These are phyloP conservation scores for Fraxinus cuspidata DNA, from an alignment of 257 asterid genomes.

Conservation along the genomic window DNA sequence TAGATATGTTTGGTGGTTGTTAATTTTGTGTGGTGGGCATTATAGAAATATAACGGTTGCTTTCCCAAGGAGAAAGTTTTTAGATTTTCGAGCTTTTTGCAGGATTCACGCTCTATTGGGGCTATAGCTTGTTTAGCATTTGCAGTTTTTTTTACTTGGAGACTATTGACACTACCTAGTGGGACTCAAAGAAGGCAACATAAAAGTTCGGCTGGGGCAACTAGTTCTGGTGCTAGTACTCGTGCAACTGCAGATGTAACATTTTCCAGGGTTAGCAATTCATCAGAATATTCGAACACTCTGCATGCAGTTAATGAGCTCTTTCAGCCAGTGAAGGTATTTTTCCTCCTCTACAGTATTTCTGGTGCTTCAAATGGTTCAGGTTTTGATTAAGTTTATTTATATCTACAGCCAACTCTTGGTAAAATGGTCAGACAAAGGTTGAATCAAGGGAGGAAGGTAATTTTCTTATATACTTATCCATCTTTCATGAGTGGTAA, in stretches of 20 bases:
- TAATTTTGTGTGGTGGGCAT: no score
- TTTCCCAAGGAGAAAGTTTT: no score
- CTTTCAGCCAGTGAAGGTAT: conserved; percentile 77
- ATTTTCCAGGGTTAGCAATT: conserved; percentile 36
- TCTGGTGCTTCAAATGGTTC: conserved; percentile 7
- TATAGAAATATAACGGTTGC: no score
- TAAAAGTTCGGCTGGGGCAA: conserved; percentile 54
- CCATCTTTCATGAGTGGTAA: conserved; percentile 12
- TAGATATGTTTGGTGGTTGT: no score
- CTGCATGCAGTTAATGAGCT: conserved; percentile 79
- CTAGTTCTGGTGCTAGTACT: conserved; percentile 50
- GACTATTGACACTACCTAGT: conserved; percentile 62
- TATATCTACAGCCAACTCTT: conserved; percentile 69
- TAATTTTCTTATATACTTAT: conserved; percentile 30
- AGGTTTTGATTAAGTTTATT: background rate
- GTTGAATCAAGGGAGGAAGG: conserved; percentile 92
- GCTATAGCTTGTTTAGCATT: conserved; percentile 83
- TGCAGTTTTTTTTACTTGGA: conserved; percentile 84
- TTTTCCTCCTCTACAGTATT: background rate
- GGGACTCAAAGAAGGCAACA: conserved; percentile 68
- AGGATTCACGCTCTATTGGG: conserved; percentile 81
- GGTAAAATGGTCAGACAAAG: conserved; percentile 79
- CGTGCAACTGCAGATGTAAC: conserved; percentile 38
- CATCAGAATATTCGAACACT: conserved; percentile 57
- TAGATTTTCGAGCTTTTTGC: conserved; percentile 1